phyloP scores from a whole-genome alignment of 2,329 filamentous ascomycete species.

The Penicillium thymicola region DNA sequence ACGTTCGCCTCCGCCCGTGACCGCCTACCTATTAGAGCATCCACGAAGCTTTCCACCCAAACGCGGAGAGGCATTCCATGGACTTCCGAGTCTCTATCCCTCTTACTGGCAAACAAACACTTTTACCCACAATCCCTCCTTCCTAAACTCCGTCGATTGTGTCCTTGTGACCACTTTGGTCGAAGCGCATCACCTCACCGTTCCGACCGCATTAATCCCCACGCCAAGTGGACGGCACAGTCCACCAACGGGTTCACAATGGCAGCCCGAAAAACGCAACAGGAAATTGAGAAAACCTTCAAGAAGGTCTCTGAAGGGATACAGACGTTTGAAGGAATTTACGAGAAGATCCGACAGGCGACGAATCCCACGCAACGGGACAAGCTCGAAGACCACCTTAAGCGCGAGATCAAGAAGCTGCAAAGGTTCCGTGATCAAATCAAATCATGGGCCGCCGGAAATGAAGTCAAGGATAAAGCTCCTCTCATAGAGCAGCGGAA shows the following conservation, averaged over 20 bases:
- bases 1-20: conserved; percentile 5
- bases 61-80: conserved; percentile 17
- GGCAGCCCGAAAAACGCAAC: conserved; percentile 92
- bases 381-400: conserved; percentile 95
- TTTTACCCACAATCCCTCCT: neutral
- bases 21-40: conserved; percentile 21
- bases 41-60: conserved; percentile 22
- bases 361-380: conserved; percentile 94
- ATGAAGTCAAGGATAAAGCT: conserved; percentile 99
- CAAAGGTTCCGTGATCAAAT: conserved; percentile 97
- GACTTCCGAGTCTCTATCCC: conserved; percentile 10
- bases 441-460: conserved; percentile 97
- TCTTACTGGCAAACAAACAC: conserved; percentile 8
- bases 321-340: conserved; percentile 85
- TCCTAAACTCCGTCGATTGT: conserved; percentile 4
- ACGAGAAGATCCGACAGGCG: conserved; percentile 94
- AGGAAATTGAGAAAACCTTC: conserved; percentile 99
- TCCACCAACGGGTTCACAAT: conserved; percentile 51
- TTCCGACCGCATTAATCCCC: conserved; percentile 16
- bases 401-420: conserved; percentile 99
- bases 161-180: conserved; percentile 1
- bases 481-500: conserved; percentile 90
- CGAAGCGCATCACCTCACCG: conserved; percentile 11
- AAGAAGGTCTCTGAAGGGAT: conserved; percentile 97
- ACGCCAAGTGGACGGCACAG: conserved; percentile 21